These are phyloP conservation scores for Neofusicoccum kwambonambiense DNA, from an alignment of 2,329 filamentous ascomycete species.

Conservation along the genomic window DNA sequence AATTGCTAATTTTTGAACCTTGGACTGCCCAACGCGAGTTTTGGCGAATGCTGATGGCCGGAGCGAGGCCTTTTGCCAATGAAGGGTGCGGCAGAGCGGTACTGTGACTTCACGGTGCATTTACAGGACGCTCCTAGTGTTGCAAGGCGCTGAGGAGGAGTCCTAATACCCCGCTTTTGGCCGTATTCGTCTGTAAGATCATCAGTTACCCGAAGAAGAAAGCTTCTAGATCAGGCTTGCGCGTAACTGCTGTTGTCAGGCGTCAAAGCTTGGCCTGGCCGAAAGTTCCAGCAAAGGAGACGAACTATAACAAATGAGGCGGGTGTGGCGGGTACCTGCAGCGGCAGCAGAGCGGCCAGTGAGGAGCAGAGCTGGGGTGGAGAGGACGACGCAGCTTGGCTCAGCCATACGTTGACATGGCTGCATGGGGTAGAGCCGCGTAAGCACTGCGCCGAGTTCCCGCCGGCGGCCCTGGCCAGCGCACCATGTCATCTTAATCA, in stretches of 20 bases:
- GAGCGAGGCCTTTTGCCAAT: neutral
- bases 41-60: neutral
- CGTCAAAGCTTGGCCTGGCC: neutral
- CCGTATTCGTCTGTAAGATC: neutral
- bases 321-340: constrained; percentile 4
- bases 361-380: neutral
- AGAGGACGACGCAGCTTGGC: neutral
- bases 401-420: neutral
- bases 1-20: neutral
- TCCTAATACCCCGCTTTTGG: neutral
- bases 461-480: neutral
- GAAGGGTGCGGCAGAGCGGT: neutral
- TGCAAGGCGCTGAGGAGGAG: neutral
- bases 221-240: constrained; percentile 2
- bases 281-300: neutral
- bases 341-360: neutral
- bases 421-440: constrained; percentile 15
- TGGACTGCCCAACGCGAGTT: neutral
- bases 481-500: constrained; percentile 4
- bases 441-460: constrained; percentile 15
- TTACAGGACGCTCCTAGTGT: neutral
- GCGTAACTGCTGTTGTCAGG: neutral
- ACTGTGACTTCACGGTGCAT: neutral
- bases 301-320: neutral
- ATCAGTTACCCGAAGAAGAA: neutral